phyloP scores from a whole-genome alignment of 1,284 basidiomycete species.

The Neonothopanus nambi region DNA sequence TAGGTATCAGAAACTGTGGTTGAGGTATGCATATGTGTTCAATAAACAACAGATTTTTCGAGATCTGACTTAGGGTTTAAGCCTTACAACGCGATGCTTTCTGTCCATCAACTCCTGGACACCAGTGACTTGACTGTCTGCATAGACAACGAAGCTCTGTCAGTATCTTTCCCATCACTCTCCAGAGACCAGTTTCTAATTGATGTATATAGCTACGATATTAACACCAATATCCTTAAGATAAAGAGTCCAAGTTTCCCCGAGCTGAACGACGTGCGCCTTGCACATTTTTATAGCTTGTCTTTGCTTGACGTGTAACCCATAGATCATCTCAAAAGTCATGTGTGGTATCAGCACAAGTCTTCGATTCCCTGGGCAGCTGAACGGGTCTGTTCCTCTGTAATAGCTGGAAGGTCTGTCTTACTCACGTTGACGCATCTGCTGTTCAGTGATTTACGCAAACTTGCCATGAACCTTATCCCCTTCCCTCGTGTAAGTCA shows the following conservation, averaged over 20 bases:
- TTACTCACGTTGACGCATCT: conserved; percentile 3
- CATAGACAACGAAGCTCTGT: conserved; percentile 94
- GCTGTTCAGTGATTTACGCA: conserved; percentile 79
- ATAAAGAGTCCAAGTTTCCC: conserved; percentile 70
- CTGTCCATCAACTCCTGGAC: conserved; percentile 90
- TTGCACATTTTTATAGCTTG: conserved; percentile 20
- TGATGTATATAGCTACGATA: conserved; percentile 64
- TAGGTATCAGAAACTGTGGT: conserved; percentile 95
- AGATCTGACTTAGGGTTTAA: conserved; percentile 25
- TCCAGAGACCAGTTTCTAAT: conserved; percentile 2
- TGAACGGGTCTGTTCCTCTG: conserved; percentile 67
- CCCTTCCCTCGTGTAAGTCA: conserved; percentile 83
- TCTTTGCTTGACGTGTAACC: conserved; percentile 5
- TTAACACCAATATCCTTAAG: conserved; percentile 77
- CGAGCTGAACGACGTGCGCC: conserved; percentile 75
- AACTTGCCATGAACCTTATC: conserved; percentile 91
- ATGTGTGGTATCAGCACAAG: conserved; percentile 92
- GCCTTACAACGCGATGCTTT: conserved; percentile 91
- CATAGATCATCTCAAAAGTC: conserved; percentile 74
- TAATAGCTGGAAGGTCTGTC: background rate
- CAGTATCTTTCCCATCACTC: conserved; percentile 25
- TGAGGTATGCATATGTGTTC: conserved; percentile 52
- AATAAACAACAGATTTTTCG: no score
- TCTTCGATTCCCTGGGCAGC: conserved; percentile 91
- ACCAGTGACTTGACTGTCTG: conserved; percentile 90